phyloP scores from a whole-genome alignment of 352 stramenopile genomes.

The Phytophthora nicotianae region DNA sequence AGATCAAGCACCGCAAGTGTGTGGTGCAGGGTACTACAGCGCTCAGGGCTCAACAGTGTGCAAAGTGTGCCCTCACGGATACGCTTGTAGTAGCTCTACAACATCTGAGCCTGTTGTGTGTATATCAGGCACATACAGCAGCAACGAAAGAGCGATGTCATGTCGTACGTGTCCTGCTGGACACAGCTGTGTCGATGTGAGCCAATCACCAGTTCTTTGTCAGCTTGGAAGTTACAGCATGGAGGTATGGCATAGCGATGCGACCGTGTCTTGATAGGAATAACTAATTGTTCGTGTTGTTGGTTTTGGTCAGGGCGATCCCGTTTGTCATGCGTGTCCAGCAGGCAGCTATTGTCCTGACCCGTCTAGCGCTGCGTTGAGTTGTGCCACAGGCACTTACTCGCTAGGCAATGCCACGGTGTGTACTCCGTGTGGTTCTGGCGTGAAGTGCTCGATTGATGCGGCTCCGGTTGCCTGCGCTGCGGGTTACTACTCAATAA shows the following conservation, averaged over 20 bases:
- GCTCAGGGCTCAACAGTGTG: conserved; percentile 30
- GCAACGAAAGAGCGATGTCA: conserved; percentile 7
- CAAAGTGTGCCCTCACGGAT: conserved; percentile 40
- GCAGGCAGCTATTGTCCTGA: conserved; percentile 44
- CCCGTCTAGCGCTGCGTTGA: conserved; percentile 16
- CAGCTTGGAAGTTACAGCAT: conserved; percentile 52
- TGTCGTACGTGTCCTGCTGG: conserved; percentile 61
- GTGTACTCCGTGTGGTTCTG: conserved; percentile 55
- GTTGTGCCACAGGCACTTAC: conserved; percentile 47
- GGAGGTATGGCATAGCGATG: conserved; percentile 25
- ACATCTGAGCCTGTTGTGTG: conserved; percentile 31
- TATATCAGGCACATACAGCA: conserved; percentile 34
- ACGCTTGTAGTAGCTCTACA: conserved; percentile 31
- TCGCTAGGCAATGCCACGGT: conserved; percentile 38
- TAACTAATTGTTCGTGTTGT: conserved; percentile 7
- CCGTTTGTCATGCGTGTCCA: conserved; percentile 44
- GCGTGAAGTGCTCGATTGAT: conserved; percentile 46
- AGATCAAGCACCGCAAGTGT: conserved; percentile 20
- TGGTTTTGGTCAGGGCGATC: conserved; percentile 33
- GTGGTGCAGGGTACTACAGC: conserved; percentile 32
- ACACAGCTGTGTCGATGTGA: conserved; percentile 56
- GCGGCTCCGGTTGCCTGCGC: conserved; percentile 30
- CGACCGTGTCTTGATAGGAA: neutral
- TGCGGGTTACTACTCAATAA: conserved; percentile 37
- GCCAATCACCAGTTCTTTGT: conserved; percentile 44